phyloP scores from a whole-genome alignment of 2,329 filamentous ascomycete species.

The Cordyceps farinosa region DNA sequence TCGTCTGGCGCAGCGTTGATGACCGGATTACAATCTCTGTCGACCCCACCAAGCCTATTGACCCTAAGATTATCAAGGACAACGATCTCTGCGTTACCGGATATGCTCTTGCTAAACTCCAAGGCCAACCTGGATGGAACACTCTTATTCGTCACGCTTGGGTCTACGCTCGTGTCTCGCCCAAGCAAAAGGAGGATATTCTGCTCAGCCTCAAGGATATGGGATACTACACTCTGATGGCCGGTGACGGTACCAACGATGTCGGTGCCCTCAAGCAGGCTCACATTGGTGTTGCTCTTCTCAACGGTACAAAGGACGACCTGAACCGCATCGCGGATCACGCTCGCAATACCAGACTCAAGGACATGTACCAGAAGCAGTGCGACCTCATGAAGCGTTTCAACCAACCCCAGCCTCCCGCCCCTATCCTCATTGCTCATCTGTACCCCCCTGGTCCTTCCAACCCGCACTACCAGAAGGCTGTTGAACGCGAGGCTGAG shows the following conservation, averaged over 20 bases:
- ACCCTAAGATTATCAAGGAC: slow-evolving; percentile 71
- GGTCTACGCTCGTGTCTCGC: slow-evolving; percentile 97
- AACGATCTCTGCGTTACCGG: slow-evolving; percentile 97
- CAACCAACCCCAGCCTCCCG: slow-evolving; percentile 88
- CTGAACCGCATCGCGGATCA: slow-evolving; percentile 90
- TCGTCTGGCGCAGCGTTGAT: slow-evolving; percentile 94
- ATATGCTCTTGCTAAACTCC: slow-evolving; percentile 87
- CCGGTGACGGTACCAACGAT: slow-evolving; percentile 96
- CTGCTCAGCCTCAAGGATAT: slow-evolving; percentile 93
- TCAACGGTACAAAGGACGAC: slow-evolving; percentile 92
- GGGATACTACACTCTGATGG: slow-evolving; percentile 98
- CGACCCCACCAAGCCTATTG: slow-evolving; percentile 75
- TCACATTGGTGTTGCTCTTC: slow-evolving; percentile 90
- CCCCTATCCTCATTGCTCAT: slow-evolving; percentile 89
- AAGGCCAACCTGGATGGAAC: slow-evolving; percentile 70
- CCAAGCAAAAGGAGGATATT: slow-evolving; percentile 98
- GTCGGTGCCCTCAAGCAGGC: slow-evolving; percentile 97
- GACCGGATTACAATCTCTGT: slow-evolving; percentile 84
- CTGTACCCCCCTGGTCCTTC: slow-evolving; percentile 84
- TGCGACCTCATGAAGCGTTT: slow-evolving; percentile 87
- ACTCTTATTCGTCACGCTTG: slow-evolving; percentile 83
- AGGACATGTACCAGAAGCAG: slow-evolving; percentile 98
- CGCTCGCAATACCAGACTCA: slow-evolving; percentile 93
- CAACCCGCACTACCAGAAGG: slow-evolving; percentile 94
- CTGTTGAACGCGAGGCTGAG: slow-evolving; percentile 79